Base-by-base conservation (phyloP, 2,329 filamentous ascomycete genomes). In the Lizonia empirigonia region DNA sequence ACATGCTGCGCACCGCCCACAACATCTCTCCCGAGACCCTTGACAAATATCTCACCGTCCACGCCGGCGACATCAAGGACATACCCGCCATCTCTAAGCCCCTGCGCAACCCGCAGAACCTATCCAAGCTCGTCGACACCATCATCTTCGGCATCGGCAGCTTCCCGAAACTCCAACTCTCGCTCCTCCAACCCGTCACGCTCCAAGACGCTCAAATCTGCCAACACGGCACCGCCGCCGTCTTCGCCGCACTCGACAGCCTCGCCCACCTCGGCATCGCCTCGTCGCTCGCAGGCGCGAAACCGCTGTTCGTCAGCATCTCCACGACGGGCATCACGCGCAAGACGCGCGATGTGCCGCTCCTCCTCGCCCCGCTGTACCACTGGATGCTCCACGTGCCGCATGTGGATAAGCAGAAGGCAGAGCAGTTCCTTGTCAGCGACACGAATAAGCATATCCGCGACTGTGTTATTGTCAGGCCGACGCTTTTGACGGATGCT, bases 101-200 rank as follows among this genome's bases (percentile, higher is more conserved):
- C 0, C 63, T 80, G 16, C 58, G 72, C 15, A 60, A 65, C 7
- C 54, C 62, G 0, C 27, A 20, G 5, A 36, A 51, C 23, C 27
- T 53, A 7, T 53, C 42, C n/a, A 53, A 60, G 7, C 63, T 71
- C 1, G 78, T 77, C 20, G 73, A 77, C 54, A 67, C 71, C 7
- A 77, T 83, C 47, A 55, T 81, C 37, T 75, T 70, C 23, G 80
- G 80, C 13, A 73, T 84, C 26, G 80, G 80, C 48, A 67, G 65
- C 19, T 58, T 63, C 13, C 69, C 70, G 0, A 41, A 46, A 16
- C 35, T 74, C 12, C 58, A 70, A 44, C 50, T 50, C 41, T 57
- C 36, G 23, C 37, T 62, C 32, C 49, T 27, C 6, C 55, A 51
- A 5, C 74, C 74, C 2, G 39, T 76, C n/a, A 62, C 59, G 2